Conservation (phyloP, 2,329 filamentous ascomycete genomes). For the Sarocladium strictum region DNA sequence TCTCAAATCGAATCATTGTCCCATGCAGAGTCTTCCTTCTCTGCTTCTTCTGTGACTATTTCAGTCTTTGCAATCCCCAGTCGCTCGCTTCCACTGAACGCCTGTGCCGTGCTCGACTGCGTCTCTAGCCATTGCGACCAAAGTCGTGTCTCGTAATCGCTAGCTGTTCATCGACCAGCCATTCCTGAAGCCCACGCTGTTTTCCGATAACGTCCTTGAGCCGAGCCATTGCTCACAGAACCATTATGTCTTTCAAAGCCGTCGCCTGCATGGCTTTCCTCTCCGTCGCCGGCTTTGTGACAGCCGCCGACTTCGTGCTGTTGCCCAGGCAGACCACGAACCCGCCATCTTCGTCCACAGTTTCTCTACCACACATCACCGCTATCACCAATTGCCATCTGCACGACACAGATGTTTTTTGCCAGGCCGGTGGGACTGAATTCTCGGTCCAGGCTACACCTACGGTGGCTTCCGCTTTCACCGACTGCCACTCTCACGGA, state of each 20-base stretch:
- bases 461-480: slow-evolving; percentile 54
- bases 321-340: not conserved
- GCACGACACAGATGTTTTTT: slow-evolving; percentile 35
- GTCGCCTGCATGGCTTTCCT: not conserved
- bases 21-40: not conserved
- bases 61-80: not conserved
- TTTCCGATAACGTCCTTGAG: not conserved
- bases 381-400: slow-evolving; percentile 36
- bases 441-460: slow-evolving; percentile 38
- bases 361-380: slow-evolving; percentile 20
- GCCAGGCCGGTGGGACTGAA: slow-evolving; percentile 36
- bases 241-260: not conserved
- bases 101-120: not conserved
- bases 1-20: slow-evolving; percentile 3
- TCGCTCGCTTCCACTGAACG: not conserved
- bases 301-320: not conserved
- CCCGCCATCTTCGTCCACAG: not conserved
- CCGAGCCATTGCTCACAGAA: not conserved
- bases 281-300: not conserved
- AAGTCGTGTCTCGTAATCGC: not conserved
- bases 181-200: not conserved
- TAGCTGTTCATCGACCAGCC: not conserved
- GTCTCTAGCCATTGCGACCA: not conserved
- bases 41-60: not conserved
- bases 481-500: slow-evolving; percentile 59